Base-by-base conservation (phyloP, 106 monocot species). In the Allium fistulosum region DNA sequence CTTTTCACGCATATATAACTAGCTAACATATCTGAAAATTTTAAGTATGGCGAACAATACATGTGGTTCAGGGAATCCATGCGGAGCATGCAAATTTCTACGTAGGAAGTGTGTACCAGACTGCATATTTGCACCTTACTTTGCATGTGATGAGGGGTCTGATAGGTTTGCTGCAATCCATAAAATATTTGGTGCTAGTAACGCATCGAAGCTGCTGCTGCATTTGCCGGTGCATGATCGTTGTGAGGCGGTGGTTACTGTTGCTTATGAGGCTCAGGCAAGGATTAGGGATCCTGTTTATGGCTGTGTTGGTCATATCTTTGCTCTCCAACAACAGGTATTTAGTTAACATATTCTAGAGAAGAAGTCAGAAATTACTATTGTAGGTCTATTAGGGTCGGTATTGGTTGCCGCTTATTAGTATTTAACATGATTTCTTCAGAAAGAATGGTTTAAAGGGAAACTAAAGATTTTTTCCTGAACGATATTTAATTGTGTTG, bases 101-200 rank as follows among this genome's bases (percentile, higher is more conserved):
- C 63, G 88, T 49, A 58, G 88, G 51, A 89, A 85, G 78, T 89
- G 88, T 53, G 74, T 68, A 15, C 4, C 61, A 46, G 82, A 75
- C 6, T 89, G 88, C 48, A 59, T 87, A 18, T 88, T 88, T 56
- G 83, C 87, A 5, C 87, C 87, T 4, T 78, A 88, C 75, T 88
- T 88, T 65, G 68, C 75, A 57, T 51, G 61, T 9, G 80, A 81
- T 48, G 72, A 80, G 61, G 81, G 83, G 4, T 74, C 80, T 6
- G 59, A 70, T 10, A 69, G 67, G 17, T 88, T 88, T 53, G 83
- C 83, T 4, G 87, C 83, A 12, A 81, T 88, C 51, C 87, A 88
- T 69, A 88, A 78, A 76, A 74, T 84, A 49, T 90, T 90, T 57
- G 90, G 90, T 9, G 85, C 90, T 11, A 90, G 90, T 82, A 90